These are phyloP conservation scores for Aspergillus diversus DNA, from an alignment of 495 filamentous ascomycete species.

Conservation along the genomic window DNA sequence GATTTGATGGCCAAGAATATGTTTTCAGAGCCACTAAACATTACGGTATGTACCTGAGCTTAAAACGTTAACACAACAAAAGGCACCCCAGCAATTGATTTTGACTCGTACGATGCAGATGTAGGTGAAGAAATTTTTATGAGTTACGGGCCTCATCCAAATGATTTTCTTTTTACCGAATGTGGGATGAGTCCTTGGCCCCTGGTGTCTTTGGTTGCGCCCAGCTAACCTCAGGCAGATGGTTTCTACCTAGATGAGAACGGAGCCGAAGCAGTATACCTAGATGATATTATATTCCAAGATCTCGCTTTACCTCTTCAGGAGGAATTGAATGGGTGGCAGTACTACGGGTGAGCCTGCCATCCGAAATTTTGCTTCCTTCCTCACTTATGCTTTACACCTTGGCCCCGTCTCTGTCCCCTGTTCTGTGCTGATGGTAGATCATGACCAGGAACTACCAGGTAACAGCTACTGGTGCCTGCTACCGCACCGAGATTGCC, in stretches of 20 bases:
- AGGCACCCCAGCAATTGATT: conserved; percentile 13
- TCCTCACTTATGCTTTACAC: not conserved
- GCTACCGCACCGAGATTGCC: conserved; percentile 75
- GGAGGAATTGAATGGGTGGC: conserved; percentile 55
- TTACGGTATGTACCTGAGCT: conserved; percentile 50
- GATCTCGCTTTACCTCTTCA: conserved; percentile 49
- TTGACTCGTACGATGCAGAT: conserved; percentile 19
- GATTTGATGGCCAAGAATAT: conserved; percentile 62
- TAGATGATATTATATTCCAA: conserved; percentile 69
- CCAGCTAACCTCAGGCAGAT: conserved; percentile 45
- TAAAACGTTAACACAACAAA: not conserved
- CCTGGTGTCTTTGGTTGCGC: not conserved
- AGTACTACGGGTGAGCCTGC: conserved; percentile 61
- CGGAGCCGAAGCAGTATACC: conserved; percentile 64
- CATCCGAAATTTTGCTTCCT: conserved; percentile 7
- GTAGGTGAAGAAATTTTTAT: conserved; percentile 76
- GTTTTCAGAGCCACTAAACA: conserved; percentile 56
- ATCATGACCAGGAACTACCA: conserved; percentile 57
- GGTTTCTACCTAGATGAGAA: conserved; percentile 76
- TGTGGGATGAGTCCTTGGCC: conserved; percentile 45
- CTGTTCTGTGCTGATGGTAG: conserved; percentile 14
- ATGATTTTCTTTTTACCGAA: conserved; percentile 81
- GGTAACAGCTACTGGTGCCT: conserved; percentile 62
- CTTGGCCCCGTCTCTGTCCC: conserved; percentile 6
- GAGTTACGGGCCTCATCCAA: conserved; percentile 77